Conservation (phyloP, 2,329 filamentous ascomycete species). For the Colletotrichum musicola region DNA sequence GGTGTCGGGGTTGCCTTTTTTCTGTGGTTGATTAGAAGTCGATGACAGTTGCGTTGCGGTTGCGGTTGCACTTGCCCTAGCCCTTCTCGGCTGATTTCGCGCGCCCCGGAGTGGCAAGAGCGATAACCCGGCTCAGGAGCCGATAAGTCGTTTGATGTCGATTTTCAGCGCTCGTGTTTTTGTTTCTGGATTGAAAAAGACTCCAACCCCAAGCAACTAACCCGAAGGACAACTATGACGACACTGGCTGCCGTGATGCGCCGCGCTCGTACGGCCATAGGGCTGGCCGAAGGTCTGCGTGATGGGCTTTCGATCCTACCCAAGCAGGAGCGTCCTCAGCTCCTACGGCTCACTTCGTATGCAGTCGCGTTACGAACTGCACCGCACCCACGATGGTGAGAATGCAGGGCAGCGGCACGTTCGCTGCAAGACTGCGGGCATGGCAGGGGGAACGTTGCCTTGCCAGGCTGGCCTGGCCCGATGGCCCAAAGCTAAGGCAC, state of each 20-base stretch:
- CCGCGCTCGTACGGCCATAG: background rate
- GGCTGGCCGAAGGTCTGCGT: background rate
- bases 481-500: conserved; percentile 18
- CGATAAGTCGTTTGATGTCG: background rate
- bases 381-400: background rate
- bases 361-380: conserved; percentile 17
- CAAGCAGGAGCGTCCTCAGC: background rate
- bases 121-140: background rate
- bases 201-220: no score
- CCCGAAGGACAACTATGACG: background rate
- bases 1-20: conserved; percentile 9
- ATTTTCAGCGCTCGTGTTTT: background rate
- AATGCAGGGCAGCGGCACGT: conserved; percentile 27
- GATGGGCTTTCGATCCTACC: background rate
- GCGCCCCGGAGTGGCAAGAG: background rate
- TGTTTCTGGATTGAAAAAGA: no score
- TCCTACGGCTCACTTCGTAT: conserved; percentile 1
- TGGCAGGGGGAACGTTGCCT: conserved; percentile 32
- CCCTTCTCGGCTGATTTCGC: background rate
- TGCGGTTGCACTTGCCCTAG: conserved; percentile 5
- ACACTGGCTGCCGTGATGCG: background rate
- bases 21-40: conserved; percentile 7
- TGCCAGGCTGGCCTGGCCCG: conserved; percentile 30
- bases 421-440: conserved; percentile 7
- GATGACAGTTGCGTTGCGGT: background rate